Evolutionary conservation across 2,329 filamentous ascomycete species (phyloP).

Genomic region (Chaetomiaceae sp.): DNA sequence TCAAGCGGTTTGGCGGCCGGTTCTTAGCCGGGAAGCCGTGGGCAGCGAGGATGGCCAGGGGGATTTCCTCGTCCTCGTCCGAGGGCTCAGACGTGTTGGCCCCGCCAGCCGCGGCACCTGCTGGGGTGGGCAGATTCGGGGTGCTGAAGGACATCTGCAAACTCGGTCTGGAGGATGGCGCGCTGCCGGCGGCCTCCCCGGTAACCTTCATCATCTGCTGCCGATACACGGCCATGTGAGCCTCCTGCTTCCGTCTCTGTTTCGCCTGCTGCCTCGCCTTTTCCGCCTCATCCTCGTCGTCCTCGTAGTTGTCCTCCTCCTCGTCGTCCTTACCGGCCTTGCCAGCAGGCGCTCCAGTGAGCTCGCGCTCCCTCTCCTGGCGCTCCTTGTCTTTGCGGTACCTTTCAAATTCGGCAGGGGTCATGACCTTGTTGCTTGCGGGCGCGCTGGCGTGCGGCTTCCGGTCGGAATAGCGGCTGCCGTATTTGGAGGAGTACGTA

Average conservation of each 20-base stretch:
- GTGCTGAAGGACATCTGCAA: conserved; percentile 58
- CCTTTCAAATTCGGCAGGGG: conserved; percentile 77
- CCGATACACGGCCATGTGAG: conserved; percentile 82
- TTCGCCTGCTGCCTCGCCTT: conserved; percentile 68
- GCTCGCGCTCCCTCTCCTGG: conserved; percentile 25
- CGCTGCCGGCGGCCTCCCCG: conserved; percentile 59
- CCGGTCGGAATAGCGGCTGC: conserved; percentile 34
- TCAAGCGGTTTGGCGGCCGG: conserved; percentile 66
- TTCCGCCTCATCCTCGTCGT: conserved; percentile 75
- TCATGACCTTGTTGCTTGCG: conserved; percentile 74
- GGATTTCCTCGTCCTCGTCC: conserved; percentile 83
- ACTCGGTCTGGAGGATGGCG: conserved; percentile 46
- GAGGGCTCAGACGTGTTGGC: conserved; percentile 47
- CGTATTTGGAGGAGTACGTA: conserved; percentile 35
- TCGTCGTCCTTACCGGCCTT: conserved; percentile 54
- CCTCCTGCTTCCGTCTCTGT: conserved; percentile 82
- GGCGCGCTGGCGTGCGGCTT: conserved; percentile 35
- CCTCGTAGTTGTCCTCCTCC: conserved; percentile 74
- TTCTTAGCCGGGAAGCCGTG: conserved; percentile 82
- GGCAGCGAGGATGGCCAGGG: conserved; percentile 78
- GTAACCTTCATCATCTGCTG: conserved; percentile 98
- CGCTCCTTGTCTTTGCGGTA: conserved; percentile 71
- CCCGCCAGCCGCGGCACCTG: conserved; percentile 31
- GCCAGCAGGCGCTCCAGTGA: conserved; percentile 37
- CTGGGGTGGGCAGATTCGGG: conserved; percentile 51